A percentile compares a stretch with the other conserved stretches of the same genome.
Evolutionary conservation across 1,284 basidiomycete genomes (phyloP).

Genomic region (Ganoderma meredithae): DNA sequence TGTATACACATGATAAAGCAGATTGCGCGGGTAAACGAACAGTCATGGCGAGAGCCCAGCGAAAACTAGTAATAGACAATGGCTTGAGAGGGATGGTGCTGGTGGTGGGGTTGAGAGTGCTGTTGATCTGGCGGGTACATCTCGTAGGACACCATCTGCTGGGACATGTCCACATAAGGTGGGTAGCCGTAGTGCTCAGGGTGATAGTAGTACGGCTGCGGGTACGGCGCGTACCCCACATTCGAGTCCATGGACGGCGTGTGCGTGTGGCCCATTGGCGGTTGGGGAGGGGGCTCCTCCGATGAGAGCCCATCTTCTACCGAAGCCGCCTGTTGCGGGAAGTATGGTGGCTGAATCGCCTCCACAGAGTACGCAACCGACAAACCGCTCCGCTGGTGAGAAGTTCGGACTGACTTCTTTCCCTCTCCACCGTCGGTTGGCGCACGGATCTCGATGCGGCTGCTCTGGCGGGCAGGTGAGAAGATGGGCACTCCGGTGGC

Average conservation of each 20-base stretch:
- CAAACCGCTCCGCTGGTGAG: conserved; percentile 42
- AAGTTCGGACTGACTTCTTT: conserved; percentile 45
- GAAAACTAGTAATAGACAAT: conserved; percentile 62
- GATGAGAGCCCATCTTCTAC: conserved; percentile 10
- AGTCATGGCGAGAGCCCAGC: conserved; percentile 18
- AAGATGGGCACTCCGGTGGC: conserved; percentile 70
- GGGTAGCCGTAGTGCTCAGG: conserved; percentile 71
- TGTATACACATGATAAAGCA: conserved; percentile 41
- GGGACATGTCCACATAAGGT: conserved; percentile 68
- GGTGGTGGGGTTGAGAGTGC: conserved; percentile 34
- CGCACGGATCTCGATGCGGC: conserved; percentile 78
- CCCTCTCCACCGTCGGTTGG: conserved; percentile 52
- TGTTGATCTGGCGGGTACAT: conserved; percentile 65
- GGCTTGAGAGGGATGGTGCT: conserved; percentile 49
- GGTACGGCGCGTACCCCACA: conserved; percentile 62
- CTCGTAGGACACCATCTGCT: conserved; percentile 67
- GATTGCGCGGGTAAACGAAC: conserved; percentile 27
- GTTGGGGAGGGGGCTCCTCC: conserved; percentile 22
- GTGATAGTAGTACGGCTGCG: conserved; percentile 64
- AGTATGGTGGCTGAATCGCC: conserved; percentile 11
- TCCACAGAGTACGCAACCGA: conserved; percentile 21
- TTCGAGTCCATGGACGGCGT: conserved; percentile 41
- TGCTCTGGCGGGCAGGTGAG: conserved; percentile 73
- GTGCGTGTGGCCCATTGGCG: conserved; percentile 36
- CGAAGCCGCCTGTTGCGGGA: conserved; percentile 16